A percentile compares a stretch with the other conserved stretches of the same genome.
Evolutionary conservation across 768 basidiomycete species (phyloP).

Genomic region (Amanita pallidorosea): DNA sequence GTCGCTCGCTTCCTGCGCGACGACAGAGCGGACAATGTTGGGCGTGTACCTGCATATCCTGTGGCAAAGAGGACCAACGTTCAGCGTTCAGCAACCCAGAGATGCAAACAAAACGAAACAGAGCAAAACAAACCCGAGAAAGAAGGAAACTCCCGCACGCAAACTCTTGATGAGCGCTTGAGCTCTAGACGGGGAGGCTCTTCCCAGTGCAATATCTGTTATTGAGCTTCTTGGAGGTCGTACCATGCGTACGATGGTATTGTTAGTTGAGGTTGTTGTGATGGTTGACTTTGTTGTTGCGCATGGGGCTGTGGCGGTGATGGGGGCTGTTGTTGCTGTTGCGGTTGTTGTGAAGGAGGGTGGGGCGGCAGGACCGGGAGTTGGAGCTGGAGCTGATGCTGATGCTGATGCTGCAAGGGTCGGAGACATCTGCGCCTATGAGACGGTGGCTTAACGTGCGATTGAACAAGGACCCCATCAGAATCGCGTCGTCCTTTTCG

Average conservation of each 20-base stretch:
- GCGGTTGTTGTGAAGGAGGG: too few relatives aligned
- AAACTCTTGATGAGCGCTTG: constrained; percentile 10
- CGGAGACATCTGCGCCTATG: too few relatives aligned
- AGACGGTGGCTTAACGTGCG: too few relatives aligned
- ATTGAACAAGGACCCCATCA: too few relatives aligned
- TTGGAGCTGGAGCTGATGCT: too few relatives aligned
- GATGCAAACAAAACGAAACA: too few relatives aligned
- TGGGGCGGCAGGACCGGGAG: not conserved
- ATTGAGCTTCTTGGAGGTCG: constrained; percentile 9
- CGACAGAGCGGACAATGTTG: constrained; percentile 14
- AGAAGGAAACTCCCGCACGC: constrained; percentile 13
- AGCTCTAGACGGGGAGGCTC: constrained; percentile 10
- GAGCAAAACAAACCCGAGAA: too few relatives aligned
- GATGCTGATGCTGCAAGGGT: not conserved
- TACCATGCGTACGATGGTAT: constrained; percentile 4
- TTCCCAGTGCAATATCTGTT: constrained; percentile 9
- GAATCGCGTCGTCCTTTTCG: too few relatives aligned
- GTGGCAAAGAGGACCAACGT: too few relatives aligned
- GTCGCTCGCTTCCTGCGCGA: constrained; percentile 16
- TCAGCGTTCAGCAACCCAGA: too few relatives aligned
- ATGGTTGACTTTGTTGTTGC: constrained; percentile 7
- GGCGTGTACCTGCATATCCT: constrained; percentile 13
- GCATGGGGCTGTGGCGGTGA: not conserved
- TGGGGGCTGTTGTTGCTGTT: not conserved
- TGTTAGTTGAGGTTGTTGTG: constrained; percentile 2